Base-by-base conservation (phyloP, 177 flowering plant species). In the Vitis hybrid region DNA sequence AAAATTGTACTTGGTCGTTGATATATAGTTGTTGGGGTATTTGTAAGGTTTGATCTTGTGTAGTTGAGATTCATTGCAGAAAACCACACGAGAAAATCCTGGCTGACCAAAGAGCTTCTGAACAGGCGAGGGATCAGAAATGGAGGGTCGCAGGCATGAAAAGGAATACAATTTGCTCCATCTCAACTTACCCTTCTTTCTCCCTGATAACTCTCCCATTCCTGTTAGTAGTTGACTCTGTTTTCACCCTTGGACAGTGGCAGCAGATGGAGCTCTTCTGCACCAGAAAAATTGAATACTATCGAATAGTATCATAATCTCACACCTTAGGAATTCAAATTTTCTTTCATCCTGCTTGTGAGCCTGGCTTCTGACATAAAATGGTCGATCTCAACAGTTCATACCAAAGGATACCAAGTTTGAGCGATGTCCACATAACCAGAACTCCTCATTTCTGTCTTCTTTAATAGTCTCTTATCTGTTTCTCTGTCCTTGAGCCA, bases 91-190 rank as follows among this genome's bases (percentile, higher is more conserved):
- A 0, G 85, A 78, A 63, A 72, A 84, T 21, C 87, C 85, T 2
- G 81, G 80, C 55, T 66, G 75, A 4, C 83, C 83, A 3, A 77
- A 52, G 31, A 56, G 66, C n/a, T 62, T 52, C 16, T 69, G 79
- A 12, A 1, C 51, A 1, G 70, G 39, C 21, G 48, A 61, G 39
- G 56, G 29, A 22, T 74, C 81, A 12, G 19, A 13, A 1, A 51
- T 64, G 29, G 21, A 6, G 2, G 79, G 77, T 12, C 76, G 48
- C 6, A 75, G 29, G 56, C 85, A 82, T 11, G 83, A 61, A 51
- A 77, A 82, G 0, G 85, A 68, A 50, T 82, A 79, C 58, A 82
- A 61, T 16, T 77, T 71, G 76, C 85, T 82, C 81, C 85, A 75
- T 70, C 66, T 74, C 11, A 80, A 12, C 68, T 77, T 77, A 55